Percentiles rank a stretch among this genome's conserved stretches.
Evolutionary conservation across 164 flowering plant species (phyloP).

Genomic region (Hamamelis virginiana): DNA sequence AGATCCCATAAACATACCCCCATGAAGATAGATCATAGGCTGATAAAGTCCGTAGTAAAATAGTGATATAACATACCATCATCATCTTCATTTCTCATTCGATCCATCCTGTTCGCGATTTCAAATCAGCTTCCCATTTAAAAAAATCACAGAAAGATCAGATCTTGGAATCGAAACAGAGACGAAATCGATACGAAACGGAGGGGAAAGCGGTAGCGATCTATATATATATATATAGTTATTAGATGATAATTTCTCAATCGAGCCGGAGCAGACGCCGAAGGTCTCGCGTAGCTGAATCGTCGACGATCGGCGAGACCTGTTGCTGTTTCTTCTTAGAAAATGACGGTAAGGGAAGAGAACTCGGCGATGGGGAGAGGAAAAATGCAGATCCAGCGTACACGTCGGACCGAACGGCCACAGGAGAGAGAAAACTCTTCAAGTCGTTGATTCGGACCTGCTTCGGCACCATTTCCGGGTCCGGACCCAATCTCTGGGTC

Average conservation of each 20-base stretch:
- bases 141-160: constrained; percentile 24
- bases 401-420: constrained; percentile 12
- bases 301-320: constrained; percentile 19
- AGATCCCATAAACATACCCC: neutral
- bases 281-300: constrained; percentile 46
- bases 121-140: constrained; percentile 22
- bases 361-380: constrained; percentile 43
- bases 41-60: no score
- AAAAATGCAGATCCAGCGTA: constrained; percentile 49
- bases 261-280: constrained; percentile 48
- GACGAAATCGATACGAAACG: neutral
- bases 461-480: constrained; percentile 28
- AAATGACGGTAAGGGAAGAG: constrained; percentile 50
- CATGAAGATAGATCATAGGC: neutral
- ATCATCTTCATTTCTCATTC: neutral
- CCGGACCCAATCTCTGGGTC: constrained; percentile 27
- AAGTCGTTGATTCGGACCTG: constrained; percentile 24
- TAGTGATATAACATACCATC: neutral
- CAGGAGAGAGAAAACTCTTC: constrained; percentile 12
- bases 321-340: constrained; percentile 28
- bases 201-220: neutral
- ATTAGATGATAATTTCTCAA: neutral
- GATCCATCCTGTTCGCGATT: constrained; percentile 10
- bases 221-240: neutral
- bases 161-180: constrained; percentile 11